phyloP scores from a whole-genome alignment of 495 filamentous ascomycete species.

The Penicillium alfredii region DNA sequence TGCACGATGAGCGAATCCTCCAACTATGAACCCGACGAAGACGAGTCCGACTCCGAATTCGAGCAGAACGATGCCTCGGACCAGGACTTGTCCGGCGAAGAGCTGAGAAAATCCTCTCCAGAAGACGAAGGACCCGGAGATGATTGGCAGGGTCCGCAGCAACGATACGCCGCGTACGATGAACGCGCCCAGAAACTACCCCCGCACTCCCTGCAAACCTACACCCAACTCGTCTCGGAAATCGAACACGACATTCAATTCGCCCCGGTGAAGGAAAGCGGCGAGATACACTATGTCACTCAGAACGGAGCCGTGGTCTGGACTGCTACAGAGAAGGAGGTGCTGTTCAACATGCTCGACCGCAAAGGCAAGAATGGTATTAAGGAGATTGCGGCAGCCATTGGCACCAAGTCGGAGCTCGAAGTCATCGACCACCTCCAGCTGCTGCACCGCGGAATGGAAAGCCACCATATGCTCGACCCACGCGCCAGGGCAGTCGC shows the following conservation, averaged over 20 bases:
- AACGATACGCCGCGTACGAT: constrained; percentile 4
- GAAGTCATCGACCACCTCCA: constrained; percentile 67
- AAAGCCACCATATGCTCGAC: constrained; percentile 26
- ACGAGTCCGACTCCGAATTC: constrained; percentile 23
- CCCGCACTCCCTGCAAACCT: constrained; percentile 25
- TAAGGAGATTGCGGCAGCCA: constrained; percentile 51
- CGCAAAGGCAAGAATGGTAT: constrained; percentile 57
- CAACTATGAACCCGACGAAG: constrained; percentile 28
- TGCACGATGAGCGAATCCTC: constrained; percentile 38
- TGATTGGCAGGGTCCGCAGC: not conserved
- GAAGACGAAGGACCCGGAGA: not conserved
- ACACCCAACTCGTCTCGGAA: constrained; percentile 54
- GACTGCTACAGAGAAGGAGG: constrained; percentile 61
- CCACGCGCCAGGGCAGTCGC: constrained; percentile 19
- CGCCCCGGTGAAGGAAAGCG: constrained; percentile 2
- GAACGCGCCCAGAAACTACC: constrained; percentile 4
- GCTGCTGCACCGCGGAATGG: constrained; percentile 49
- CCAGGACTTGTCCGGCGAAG: too few species aligned
- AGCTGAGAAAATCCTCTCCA: constrained; percentile 1
- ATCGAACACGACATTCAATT: constrained; percentile 40
- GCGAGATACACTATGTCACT: constrained; percentile 25
- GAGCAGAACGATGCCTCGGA: constrained; percentile 5
- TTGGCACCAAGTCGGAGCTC: constrained; percentile 65
- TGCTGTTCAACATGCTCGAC: constrained; percentile 59
- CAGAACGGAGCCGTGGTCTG: constrained; percentile 66